Evolutionary conservation across 371 early-diverging fungal genomes (phyloP), one percentile per base, ranked within the genome.

Genomic region (Batrachochytrium dendrobatidis): DNA sequence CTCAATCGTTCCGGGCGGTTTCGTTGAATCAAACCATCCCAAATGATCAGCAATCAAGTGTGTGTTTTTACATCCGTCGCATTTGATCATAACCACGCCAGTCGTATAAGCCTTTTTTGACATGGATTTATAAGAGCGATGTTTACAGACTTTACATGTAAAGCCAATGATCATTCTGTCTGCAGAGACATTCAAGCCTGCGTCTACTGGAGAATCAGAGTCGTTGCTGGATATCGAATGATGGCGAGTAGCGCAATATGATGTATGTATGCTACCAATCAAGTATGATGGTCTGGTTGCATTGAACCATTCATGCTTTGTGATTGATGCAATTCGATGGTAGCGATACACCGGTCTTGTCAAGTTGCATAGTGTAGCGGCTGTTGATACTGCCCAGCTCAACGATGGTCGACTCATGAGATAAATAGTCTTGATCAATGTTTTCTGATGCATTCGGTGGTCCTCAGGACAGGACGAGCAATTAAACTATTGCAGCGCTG

Each of bases 11-110:
- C 87, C 83, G 26, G 75, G 48, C 73, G 24, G 73, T 64, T 67
- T 85, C 86, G 50, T 34, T 25, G 61, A 56, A 52, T 76, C 73
- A 59, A 66, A 77, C 78, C 78, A 97, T 15, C 94, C 95, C 45
- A 94, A 72, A 75, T 97, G 88, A 63, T 97, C 98, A 4, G 98
- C 96, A 64, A 97, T 94, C 62, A 97, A 69, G 66, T 97, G 98
- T 29, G 86, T 77, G 61, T 89, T 90, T 63, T 87, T 80, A 78
- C 98, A 97, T 18, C 84, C 84, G 28, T 89, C 89, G 69, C 97
- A 97, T 63, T 86, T 84, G 57, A 94, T 91, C 56, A 97, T 79
- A 29, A 97, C 94, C 0, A 97, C 94, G 12, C 97, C 97, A 18
- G 84, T 81, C 29, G 84, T 73, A 66, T 95, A 95, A 0, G 95